These are phyloP conservation scores for Linaria vulgaris DNA, from an alignment of 257 asterid genomes.

Conservation along the genomic window DNA sequence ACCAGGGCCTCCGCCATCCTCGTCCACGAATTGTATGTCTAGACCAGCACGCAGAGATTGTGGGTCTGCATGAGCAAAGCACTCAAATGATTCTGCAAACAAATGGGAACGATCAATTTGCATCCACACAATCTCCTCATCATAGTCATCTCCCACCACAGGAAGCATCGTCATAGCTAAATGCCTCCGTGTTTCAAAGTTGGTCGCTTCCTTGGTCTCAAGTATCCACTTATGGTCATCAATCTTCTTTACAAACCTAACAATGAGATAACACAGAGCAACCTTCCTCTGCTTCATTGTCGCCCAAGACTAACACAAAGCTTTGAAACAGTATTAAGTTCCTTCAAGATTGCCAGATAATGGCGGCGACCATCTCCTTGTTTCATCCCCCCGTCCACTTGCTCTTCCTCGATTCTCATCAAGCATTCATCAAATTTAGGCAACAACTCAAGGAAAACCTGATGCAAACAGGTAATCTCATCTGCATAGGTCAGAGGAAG, in stretches of 20 bases:
- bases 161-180: slow-evolving; percentile 89
- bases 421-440: too few relatives aligned
- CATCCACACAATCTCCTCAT: slow-evolving; percentile 71
- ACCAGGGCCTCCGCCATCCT: slow-evolving; percentile 94
- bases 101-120: slow-evolving; percentile 80
- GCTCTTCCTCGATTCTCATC: too few relatives aligned
- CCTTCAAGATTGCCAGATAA: slow-evolving; percentile 65
- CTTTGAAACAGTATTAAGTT: slow-evolving; percentile 56
- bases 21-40: slow-evolving; percentile 81
- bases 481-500: too few relatives aligned
- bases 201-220: too few relatives aligned
- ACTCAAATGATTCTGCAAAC: slow-evolving; percentile 75
- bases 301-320: slow-evolving; percentile 59
- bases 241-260: too few relatives aligned
- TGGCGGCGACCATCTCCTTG: too few relatives aligned
- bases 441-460: too few relatives aligned
- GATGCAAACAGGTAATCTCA: too few relatives aligned
- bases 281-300: slow-evolving; percentile 51
- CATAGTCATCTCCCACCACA: slow-evolving; percentile 70
- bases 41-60: slow-evolving; percentile 69
- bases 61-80: slow-evolving; percentile 57
- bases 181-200: too few relatives aligned
- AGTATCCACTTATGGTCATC: too few relatives aligned
- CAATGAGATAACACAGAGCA: too few relatives aligned
- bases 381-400: too few relatives aligned